These are phyloP conservation scores for Licmophora abbreviata DNA, from an alignment of 108 stramenopile genomes.

Conservation along the genomic window DNA sequence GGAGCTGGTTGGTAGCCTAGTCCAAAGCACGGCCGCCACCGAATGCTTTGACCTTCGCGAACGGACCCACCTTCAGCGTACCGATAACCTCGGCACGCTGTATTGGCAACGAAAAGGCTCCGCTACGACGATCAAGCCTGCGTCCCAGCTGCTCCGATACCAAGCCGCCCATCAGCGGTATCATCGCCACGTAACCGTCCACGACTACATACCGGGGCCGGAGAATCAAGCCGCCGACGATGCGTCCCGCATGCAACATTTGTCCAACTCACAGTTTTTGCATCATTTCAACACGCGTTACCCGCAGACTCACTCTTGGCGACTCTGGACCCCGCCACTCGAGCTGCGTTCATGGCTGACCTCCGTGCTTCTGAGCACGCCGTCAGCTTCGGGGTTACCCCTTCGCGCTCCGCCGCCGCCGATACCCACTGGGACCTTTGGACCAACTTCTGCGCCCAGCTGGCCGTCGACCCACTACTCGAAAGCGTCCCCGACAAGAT, in stretches of 20 bases:
- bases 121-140: constrained; percentile 16
- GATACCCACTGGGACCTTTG: constrained; percentile 12
- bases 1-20: constrained; percentile 20
- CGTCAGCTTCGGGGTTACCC: constrained; percentile 3
- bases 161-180: constrained; percentile 14
- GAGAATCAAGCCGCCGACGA: constrained; percentile 11
- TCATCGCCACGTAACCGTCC: constrained; percentile 18
- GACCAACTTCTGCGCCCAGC: constrained; percentile 7
- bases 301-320: constrained; percentile 24
- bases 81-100: not conserved
- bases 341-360: constrained; percentile 8
- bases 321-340: constrained; percentile 5
- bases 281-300: not conserved
- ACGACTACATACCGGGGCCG: constrained; percentile 17
- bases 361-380: constrained; percentile 12
- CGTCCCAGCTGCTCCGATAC: constrained; percentile 34
- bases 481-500: constrained; percentile 12
- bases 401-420: not conserved
- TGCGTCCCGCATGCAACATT: not conserved
- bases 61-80: not conserved
- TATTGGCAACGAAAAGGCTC: constrained; percentile 21
- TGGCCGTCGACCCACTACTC: constrained; percentile 17
- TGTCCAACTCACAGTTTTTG: constrained; percentile 3
- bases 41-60: not conserved
- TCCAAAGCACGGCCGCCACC: not conserved